phyloP scores from a whole-genome alignment of 1,284 basidiomycete genomes.

The Trichosporon asahii region DNA sequence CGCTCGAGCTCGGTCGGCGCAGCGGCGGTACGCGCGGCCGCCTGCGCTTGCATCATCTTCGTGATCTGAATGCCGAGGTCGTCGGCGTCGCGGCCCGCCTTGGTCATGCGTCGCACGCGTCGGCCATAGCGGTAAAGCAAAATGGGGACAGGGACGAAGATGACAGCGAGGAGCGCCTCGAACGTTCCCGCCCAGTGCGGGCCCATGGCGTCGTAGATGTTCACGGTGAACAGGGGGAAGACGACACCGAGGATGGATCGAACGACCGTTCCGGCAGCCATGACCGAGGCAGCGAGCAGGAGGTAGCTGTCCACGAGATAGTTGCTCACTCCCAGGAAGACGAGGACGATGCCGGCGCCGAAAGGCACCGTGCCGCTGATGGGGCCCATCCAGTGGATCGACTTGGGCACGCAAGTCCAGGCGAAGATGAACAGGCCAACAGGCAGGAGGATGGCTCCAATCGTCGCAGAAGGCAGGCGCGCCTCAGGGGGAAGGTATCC shows the following conservation, averaged over 20 bases:
- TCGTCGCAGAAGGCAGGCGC: slow-evolving; percentile 60
- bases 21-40: background rate
- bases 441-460: slow-evolving; percentile 61
- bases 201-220: slow-evolving; percentile 60
- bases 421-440: slow-evolving; percentile 38
- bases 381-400: slow-evolving; percentile 62
- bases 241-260: slow-evolving; percentile 62
- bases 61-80: slow-evolving; percentile 32
- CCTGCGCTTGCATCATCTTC: slow-evolving; percentile 12
- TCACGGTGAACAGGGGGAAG: slow-evolving; percentile 59
- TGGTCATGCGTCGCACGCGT: slow-evolving; percentile 28
- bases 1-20: background rate
- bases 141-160: slow-evolving; percentile 21
- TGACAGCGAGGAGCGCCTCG: slow-evolving; percentile 34
- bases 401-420: slow-evolving; percentile 59
- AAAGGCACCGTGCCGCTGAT: slow-evolving; percentile 63
- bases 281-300: slow-evolving; percentile 57
- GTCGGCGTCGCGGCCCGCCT: slow-evolving; percentile 26
- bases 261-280: slow-evolving; percentile 65
- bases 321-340: slow-evolving; percentile 29
- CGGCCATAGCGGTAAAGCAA: slow-evolving; percentile 30
- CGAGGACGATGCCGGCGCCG: slow-evolving; percentile 49
- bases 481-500: slow-evolving; percentile 49
- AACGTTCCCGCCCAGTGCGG: slow-evolving; percentile 57
- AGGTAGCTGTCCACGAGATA: slow-evolving; percentile 62